Conservation (phyloP, 768 basidiomycete genomes). For the Pleurotus salmoneostramineus region DNA sequence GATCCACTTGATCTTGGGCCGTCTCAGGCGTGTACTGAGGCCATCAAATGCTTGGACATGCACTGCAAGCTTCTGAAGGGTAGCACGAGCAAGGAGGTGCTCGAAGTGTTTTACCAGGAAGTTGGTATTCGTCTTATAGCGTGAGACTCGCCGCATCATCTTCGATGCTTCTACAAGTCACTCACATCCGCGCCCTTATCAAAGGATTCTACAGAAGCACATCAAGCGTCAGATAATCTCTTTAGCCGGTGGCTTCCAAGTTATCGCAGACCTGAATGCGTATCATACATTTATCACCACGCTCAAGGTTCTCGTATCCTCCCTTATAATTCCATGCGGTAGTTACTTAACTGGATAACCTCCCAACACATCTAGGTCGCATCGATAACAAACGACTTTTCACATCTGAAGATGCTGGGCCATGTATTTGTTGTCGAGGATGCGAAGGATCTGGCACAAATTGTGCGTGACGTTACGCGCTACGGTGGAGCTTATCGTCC, state of each 20-base stretch:
- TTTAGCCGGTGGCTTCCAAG: slow-evolving; percentile 87
- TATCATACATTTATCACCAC: slow-evolving; percentile 88
- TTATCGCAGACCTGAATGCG: slow-evolving; percentile 93
- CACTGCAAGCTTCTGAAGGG: slow-evolving; percentile 92
- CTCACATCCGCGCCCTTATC: background rate
- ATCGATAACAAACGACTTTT: slow-evolving; percentile 83
- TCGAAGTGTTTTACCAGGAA: slow-evolving; percentile 98
- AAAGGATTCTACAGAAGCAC: slow-evolving; percentile 93
- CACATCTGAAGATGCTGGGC: slow-evolving; percentile 94
- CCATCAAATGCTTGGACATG: slow-evolving; percentile 82
- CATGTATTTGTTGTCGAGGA: slow-evolving; percentile 96
- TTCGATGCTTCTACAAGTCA: background rate
- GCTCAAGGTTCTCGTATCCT: slow-evolving; percentile 56
- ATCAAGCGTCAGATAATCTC: slow-evolving; percentile 98
- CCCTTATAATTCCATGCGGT: background rate
- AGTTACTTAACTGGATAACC: background rate
- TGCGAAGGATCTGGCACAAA: slow-evolving; percentile 94
- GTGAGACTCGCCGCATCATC: slow-evolving; percentile 40
- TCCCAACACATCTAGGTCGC: slow-evolving; percentile 46
- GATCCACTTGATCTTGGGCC: slow-evolving; percentile 77
- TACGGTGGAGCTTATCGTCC: slow-evolving; percentile 95
- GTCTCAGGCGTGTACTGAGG: slow-evolving; percentile 84
- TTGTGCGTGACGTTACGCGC: slow-evolving; percentile 90
- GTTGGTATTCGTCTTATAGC: slow-evolving; percentile 86
- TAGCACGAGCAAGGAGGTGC: slow-evolving; percentile 91